These are phyloP conservation scores for Tolypocladium amazonense DNA, from an alignment of 2,329 filamentous ascomycete genomes.

Conservation along the genomic window DNA sequence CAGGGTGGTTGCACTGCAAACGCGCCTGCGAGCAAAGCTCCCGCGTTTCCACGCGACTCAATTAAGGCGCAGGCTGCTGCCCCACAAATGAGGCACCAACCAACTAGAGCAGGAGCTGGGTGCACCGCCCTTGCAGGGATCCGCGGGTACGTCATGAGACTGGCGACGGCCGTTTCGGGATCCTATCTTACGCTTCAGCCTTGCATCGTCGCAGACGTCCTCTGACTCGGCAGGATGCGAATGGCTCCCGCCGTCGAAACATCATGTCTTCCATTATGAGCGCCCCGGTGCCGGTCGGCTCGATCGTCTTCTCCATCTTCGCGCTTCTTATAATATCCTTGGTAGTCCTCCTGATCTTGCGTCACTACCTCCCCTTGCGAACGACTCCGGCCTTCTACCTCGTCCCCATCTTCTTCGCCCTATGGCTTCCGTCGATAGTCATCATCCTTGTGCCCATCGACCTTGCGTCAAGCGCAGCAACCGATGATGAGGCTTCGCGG, in stretches of 20 bases:
- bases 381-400: constrained; percentile 83
- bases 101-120: not conserved
- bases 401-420: constrained; percentile 89
- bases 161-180: not conserved
- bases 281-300: constrained; percentile 58
- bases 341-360: constrained; percentile 71
- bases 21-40: constrained; percentile 2
- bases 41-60: constrained; percentile 13
- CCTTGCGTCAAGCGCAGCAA: constrained; percentile 72
- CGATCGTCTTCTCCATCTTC: constrained; percentile 65
- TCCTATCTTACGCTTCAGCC: not conserved
- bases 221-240: constrained; percentile 6
- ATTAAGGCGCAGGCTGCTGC: constrained; percentile 9
- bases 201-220: not conserved
- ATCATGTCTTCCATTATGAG: constrained; percentile 41
- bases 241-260: constrained; percentile 17
- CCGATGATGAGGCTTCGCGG: constrained; percentile 57
- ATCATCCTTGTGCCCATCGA: constrained; percentile 92
- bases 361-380: constrained; percentile 83
- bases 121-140: not conserved
- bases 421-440: constrained; percentile 84
- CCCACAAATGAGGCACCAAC: constrained; percentile 9
- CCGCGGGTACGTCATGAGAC: constrained; percentile 6
- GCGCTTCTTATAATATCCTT: constrained; percentile 65
- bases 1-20: constrained; percentile 1